phyloP scores from a whole-genome alignment of 2,329 filamentous ascomycete species.

The Fusarium mexicanum region DNA sequence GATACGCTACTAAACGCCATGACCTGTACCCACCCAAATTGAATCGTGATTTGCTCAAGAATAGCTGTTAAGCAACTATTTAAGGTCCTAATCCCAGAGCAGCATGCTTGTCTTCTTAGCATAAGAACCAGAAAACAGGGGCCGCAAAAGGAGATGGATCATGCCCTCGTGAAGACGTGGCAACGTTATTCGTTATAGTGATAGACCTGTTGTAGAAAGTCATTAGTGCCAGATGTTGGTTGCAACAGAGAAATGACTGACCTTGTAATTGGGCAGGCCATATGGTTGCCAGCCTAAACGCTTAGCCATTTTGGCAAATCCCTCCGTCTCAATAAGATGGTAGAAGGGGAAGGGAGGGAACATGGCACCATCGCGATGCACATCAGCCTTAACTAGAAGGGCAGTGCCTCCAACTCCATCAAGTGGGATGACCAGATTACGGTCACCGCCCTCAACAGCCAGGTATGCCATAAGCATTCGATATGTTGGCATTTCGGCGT shows the following conservation, averaged over 20 bases:
- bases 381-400: slow-evolving; percentile 92
- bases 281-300: slow-evolving; percentile 85
- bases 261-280: slow-evolving; percentile 97
- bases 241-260: slow-evolving; percentile 55
- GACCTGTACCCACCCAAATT: slow-evolving; percentile 34
- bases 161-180: slow-evolving; percentile 2
- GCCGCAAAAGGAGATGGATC: slow-evolving; percentile 7
- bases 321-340: slow-evolving; percentile 96
- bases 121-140: slow-evolving; percentile 23
- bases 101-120: slow-evolving; percentile 11
- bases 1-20: slow-evolving; percentile 43
- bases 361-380: slow-evolving; percentile 97
- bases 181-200: slow-evolving; percentile 82
- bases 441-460: slow-evolving; percentile 65
- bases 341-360: slow-evolving; percentile 98
- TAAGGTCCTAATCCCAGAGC: background rate
- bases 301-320: slow-evolving; percentile 96
- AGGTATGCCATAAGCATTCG: slow-evolving; percentile 91
- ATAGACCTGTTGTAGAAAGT: slow-evolving; percentile 69
- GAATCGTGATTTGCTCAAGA: slow-evolving; percentile 26
- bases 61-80: slow-evolving; percentile 11
- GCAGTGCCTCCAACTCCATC: slow-evolving; percentile 96
- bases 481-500: slow-evolving; percentile 92
- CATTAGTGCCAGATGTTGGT: slow-evolving; percentile 15
- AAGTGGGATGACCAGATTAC: slow-evolving; percentile 73